These are phyloP conservation scores for Macrolepiota albuminosa DNA, from an alignment of 768 basidiomycete species.

Conservation along the genomic window DNA sequence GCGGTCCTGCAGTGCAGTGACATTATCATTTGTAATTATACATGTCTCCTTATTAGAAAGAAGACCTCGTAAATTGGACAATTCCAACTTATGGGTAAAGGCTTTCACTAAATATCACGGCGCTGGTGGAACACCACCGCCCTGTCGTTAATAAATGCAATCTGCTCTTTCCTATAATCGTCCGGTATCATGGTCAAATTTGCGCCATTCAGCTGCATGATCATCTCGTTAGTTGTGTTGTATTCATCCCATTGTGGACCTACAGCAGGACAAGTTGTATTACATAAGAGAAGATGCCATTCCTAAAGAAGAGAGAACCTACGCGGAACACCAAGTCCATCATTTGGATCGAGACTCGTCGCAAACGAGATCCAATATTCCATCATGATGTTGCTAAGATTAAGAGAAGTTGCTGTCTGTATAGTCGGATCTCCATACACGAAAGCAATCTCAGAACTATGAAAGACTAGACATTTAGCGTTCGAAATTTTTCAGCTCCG, in stretches of 20 bases:
- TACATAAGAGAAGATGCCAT: neutral
- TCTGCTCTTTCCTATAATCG: conserved; percentile 22
- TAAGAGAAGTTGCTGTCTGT: conserved; percentile 13
- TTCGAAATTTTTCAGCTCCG: conserved; percentile 16
- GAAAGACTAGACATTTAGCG: conserved; percentile 17
- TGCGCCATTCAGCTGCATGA: conserved; percentile 24
- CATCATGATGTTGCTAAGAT: conserved; percentile 33
- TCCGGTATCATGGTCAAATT: conserved; percentile 24
- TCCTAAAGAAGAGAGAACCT: conserved; percentile 2
- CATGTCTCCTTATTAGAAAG: neutral
- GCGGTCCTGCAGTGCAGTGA: neutral
- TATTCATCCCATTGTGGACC: conserved; percentile 21
- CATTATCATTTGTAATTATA: neutral
- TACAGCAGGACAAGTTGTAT: conserved; percentile 11
- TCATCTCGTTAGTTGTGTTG: conserved; percentile 12
- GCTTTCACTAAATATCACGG: neutral
- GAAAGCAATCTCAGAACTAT: conserved; percentile 25
- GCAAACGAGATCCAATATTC: conserved; percentile 48
- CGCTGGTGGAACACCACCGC: conserved; percentile 23
- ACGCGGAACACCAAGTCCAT: conserved; percentile 32
- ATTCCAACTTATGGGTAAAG: neutral
- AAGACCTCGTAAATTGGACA: neutral
- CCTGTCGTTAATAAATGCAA: conserved; percentile 20
- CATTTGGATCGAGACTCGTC: conserved; percentile 38
- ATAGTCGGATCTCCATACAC: conserved; percentile 24